Evolutionary conservation across 257 asterid genomes (phyloP).

Genomic region (Voacanga thouarsii): DNA sequence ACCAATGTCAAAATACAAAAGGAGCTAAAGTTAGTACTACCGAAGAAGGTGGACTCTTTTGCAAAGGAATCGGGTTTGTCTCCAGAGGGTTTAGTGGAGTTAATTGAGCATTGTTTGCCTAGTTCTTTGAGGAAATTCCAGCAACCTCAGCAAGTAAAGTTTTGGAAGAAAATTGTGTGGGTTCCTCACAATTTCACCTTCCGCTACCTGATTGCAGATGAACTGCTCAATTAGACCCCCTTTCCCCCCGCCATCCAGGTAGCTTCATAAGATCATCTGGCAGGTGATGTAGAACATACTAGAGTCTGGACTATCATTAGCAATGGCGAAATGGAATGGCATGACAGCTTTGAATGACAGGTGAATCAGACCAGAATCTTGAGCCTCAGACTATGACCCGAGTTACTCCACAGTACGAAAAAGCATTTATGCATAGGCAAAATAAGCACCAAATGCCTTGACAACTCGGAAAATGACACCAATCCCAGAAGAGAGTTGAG

Average conservation of each 20-base stretch:
- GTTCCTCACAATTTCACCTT: conserved; percentile 68
- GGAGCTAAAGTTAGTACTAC: conserved; percentile 59
- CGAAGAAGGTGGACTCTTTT: conserved; percentile 66
- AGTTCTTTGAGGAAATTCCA: conserved; percentile 24
- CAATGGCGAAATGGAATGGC: background rate
- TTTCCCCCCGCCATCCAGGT: background rate
- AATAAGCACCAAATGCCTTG: background rate
- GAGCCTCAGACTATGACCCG: background rate
- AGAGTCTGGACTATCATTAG: background rate
- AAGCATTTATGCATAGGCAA: background rate
- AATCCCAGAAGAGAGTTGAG: background rate
- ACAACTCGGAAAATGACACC: background rate
- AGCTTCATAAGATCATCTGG: background rate
- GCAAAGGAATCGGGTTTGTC: conserved; percentile 56
- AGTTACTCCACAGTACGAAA: background rate
- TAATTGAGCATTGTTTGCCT: conserved; percentile 53
- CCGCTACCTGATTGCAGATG: conserved; percentile 53
- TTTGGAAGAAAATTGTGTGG: conserved; percentile 64
- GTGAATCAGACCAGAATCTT: conserved; percentile 30
- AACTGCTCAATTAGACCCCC: conserved; percentile 34
- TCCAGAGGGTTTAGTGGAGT: conserved; percentile 44
- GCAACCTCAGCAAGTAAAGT: conserved; percentile 39
- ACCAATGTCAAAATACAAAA: conserved; percentile 51
- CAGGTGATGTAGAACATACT: background rate
- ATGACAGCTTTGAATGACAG: conserved; percentile 32